Evolutionary conservation across 768 basidiomycete species (phyloP).

Genomic region (Cyathus striatus): DNA sequence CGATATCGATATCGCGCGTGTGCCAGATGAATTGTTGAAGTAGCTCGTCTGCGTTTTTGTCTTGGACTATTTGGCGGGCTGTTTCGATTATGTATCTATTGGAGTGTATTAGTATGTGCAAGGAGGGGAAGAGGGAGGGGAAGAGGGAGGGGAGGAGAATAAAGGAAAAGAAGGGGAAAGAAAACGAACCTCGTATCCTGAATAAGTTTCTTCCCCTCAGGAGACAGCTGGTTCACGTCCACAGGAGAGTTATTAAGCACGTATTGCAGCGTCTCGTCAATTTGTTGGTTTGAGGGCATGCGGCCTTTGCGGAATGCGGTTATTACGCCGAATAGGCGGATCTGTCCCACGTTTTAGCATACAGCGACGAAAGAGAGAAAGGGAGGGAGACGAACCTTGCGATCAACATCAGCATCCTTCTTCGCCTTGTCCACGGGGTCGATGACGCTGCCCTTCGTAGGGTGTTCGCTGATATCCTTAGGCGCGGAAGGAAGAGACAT

Average conservation of each 20-base stretch:
- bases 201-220: constrained; percentile 72
- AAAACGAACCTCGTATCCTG: constrained; percentile 72
- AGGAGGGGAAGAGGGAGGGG: no score
- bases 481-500: constrained; percentile 67
- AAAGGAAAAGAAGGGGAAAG: no score
- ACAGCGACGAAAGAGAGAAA: constrained; percentile 1
- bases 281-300: constrained; percentile 76
- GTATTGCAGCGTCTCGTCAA: constrained; percentile 68
- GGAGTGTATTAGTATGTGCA: no score
- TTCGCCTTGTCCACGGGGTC: constrained; percentile 56
- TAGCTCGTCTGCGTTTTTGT: constrained; percentile 89
- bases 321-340: constrained; percentile 77
- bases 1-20: constrained; percentile 54
- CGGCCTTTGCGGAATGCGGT: constrained; percentile 77
- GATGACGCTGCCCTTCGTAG: constrained; percentile 55
- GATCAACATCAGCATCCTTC: constrained; percentile 72
- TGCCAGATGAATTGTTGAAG: constrained; percentile 90
- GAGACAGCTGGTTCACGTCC: constrained; percentile 60
- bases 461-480: constrained; percentile 60
- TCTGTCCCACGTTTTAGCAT: constrained; percentile 20
- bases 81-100: constrained; percentile 81
- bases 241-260: constrained; percentile 55
- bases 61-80: constrained; percentile 58
- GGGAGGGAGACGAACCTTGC: constrained; percentile 44
- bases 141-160: no score